Percentiles rank a stretch among this genome's conserved stretches.
phyloP scores from a whole-genome alignment of 805 yeast species.

The Candida ficus region DNA sequence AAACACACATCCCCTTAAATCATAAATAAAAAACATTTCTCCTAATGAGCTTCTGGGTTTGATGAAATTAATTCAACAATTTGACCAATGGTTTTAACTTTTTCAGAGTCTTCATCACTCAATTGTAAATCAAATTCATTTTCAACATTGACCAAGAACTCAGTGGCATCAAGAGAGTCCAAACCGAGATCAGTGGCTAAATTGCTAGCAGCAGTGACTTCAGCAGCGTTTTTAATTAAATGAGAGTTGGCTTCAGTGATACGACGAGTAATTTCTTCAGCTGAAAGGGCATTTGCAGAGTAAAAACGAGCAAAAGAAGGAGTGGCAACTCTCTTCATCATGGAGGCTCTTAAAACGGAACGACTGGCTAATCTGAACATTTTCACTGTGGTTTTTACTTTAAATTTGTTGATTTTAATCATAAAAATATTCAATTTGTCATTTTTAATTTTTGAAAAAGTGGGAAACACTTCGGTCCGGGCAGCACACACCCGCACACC shows the following conservation, averaged over 20 bases:
- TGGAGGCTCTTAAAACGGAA: conserved; percentile 34
- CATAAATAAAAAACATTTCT: not conserved
- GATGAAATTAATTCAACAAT: conserved; percentile 82
- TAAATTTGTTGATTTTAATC: too few relatives aligned
- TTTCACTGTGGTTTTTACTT: too few relatives aligned
- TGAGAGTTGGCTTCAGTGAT: conserved; percentile 72
- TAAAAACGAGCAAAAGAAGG: conserved; percentile 38
- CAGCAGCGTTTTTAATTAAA: conserved; percentile 54
- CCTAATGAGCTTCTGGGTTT: conserved; percentile 43
- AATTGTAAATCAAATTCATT: conserved; percentile 83
- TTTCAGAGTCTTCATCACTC: conserved; percentile 90
- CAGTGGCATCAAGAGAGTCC: conserved; percentile 93
- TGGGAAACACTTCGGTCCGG: not conserved
- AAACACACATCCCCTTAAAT: too few relatives aligned
- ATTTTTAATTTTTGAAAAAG: not conserved
- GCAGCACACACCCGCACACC: conserved; percentile 1
- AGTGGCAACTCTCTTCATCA: conserved; percentile 16
- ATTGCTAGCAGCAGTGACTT: conserved; percentile 31
- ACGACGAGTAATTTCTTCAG: conserved; percentile 78
- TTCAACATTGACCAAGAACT: conserved; percentile 93
- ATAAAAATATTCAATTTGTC: not conserved
- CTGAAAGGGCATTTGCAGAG: conserved; percentile 59
- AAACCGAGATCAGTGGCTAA: conserved; percentile 64
- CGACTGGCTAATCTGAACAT: conserved; percentile 52
- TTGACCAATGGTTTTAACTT: conserved; percentile 88